Conservation (phyloP, 495 filamentous ascomycete genomes). For the Rhizodiscina lignyota region DNA sequence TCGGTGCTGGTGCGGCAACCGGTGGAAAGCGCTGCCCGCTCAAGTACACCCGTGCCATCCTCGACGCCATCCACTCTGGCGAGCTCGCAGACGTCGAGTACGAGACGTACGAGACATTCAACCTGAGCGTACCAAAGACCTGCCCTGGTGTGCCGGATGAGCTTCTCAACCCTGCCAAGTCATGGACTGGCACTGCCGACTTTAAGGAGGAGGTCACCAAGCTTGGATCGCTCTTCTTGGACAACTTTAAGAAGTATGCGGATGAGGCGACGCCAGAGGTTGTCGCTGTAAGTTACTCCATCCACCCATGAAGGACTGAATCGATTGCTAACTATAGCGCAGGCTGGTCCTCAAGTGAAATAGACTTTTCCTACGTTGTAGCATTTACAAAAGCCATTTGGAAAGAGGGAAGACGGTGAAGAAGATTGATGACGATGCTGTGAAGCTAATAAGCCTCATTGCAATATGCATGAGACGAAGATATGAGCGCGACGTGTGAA, state of each 20-base stretch:
- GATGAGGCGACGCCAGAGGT: conserved; percentile 76
- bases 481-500: too few relatives aligned
- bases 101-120: conserved; percentile 93
- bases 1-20: conserved; percentile 83
- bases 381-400: too few relatives aligned
- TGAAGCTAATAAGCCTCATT: too few relatives aligned
- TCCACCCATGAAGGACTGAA: too few relatives aligned
- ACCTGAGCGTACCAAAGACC: conserved; percentile 75
- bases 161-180: conserved; percentile 84
- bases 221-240: conserved; percentile 70
- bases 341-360: too few relatives aligned
- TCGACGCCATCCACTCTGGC: conserved; percentile 93
- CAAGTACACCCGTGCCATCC: conserved; percentile 97
- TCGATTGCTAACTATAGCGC: too few relatives aligned
- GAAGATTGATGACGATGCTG: too few relatives aligned
- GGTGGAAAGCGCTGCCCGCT: conserved; percentile 97
- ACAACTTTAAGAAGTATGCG: conserved; percentile 95
- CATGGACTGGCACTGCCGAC: conserved; percentile 66
- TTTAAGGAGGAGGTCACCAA: conserved; percentile 82
- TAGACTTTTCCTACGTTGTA: too few relatives aligned
- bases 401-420: too few relatives aligned
- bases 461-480: too few relatives aligned
- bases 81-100: conserved; percentile 82
- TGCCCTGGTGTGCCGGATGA: conserved; percentile 77
- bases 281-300: too few relatives aligned